phyloP scores from a whole-genome alignment of 352 stramenopile species.

The Globisporangium emineosum region DNA sequence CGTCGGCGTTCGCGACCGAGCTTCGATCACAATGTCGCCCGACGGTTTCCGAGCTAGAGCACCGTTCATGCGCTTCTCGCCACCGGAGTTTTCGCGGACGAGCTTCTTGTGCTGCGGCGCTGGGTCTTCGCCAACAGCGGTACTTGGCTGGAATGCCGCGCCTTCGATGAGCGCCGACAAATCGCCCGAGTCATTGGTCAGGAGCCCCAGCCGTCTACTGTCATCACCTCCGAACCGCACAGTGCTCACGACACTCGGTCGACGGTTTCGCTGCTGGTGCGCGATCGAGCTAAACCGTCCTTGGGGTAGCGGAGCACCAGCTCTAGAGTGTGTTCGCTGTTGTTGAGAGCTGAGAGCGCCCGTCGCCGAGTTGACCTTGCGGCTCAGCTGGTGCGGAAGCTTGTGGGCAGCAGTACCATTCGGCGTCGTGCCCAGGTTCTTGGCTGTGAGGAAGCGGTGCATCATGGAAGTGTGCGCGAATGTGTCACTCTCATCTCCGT shows the following conservation, averaged over 20 bases:
- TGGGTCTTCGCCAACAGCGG: not conserved
- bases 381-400: not conserved
- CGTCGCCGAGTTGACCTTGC: constrained; percentile 14
- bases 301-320: not conserved
- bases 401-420: not conserved
- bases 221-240: constrained; percentile 22
- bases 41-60: not conserved
- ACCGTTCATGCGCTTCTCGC: not conserved
- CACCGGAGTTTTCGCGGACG: not conserved
- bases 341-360: not conserved
- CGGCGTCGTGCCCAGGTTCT: not conserved
- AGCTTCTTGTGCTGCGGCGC: not conserved
- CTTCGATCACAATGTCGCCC: not conserved
- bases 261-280: constrained; percentile 14
- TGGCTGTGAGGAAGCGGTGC: constrained; percentile 18
- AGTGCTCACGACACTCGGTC: constrained; percentile 28
- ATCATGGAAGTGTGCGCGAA: constrained; percentile 11
- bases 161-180: not conserved
- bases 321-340: not conserved
- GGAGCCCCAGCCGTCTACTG: not conserved
- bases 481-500: not conserved
- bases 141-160: constrained; percentile 1
- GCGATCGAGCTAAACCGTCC: not conserved
- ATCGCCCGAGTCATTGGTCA: not conserved
- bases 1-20: not conserved